Evolutionary conservation across 1,284 basidiomycete species (phyloP).

Genomic region (Austroboletus rostrupii): DNA sequence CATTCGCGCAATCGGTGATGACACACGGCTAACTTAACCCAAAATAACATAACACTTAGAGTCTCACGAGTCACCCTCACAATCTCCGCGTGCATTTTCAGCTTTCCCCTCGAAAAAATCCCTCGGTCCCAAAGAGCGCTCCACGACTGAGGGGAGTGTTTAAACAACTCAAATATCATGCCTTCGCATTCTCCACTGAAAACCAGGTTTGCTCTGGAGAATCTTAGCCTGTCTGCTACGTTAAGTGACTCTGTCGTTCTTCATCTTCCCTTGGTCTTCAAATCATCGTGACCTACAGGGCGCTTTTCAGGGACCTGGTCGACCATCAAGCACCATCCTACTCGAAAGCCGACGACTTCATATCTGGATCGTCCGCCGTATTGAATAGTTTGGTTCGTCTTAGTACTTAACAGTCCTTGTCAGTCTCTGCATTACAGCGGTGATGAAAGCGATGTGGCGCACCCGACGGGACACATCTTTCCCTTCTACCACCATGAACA

Average conservation of each 20-base stretch:
- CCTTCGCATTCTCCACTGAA: background rate
- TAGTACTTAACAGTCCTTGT: too few species aligned
- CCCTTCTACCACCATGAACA: too few species aligned
- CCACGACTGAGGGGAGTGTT: slow-evolving; percentile 32
- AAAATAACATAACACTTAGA: too few species aligned
- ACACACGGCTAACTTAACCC: too few species aligned
- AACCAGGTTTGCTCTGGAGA: slow-evolving; percentile 13
- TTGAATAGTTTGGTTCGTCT: too few species aligned
- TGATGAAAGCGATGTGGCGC: too few species aligned
- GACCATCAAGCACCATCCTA: slow-evolving; percentile 7
- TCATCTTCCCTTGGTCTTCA: background rate
- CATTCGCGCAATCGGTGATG: too few species aligned
- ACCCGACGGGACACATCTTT: too few species aligned
- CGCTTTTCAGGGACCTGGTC: background rate
- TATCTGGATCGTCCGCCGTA: background rate
- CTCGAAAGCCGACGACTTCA: background rate
- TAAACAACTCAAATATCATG: slow-evolving; percentile 14
- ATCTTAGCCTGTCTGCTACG: slow-evolving; percentile 9
- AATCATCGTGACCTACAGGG: slow-evolving; percentile 1
- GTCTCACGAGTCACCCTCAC: background rate
- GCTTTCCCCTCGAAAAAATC: slow-evolving; percentile 28
- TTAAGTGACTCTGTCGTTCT: background rate
- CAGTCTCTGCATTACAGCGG: too few species aligned
- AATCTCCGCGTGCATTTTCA: slow-evolving; percentile 17
- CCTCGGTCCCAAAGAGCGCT: slow-evolving; percentile 28